A percentile compares a stretch with the other conserved stretches of the same genome.
These are phyloP conservation scores for Penicillium sp. DNA, from an alignment of 2,329 filamentous ascomycete genomes.

Conservation along the genomic window DNA sequence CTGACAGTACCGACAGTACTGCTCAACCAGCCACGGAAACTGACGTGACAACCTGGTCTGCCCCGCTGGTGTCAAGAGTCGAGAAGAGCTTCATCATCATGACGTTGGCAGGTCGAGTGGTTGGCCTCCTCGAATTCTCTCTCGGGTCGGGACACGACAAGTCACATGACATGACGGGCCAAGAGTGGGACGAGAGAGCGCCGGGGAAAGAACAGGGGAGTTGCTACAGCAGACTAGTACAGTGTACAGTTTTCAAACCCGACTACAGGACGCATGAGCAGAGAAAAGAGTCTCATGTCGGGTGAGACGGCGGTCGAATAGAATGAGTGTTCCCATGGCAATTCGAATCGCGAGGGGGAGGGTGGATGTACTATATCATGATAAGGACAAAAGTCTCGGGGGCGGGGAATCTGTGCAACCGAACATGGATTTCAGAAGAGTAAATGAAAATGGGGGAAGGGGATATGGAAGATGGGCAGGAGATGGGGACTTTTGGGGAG, in stretches of 20 bases:
- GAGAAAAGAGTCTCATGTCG: background rate
- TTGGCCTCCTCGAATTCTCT: too few relatives aligned
- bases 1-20: too few relatives aligned
- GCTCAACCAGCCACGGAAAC: background rate
- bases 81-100: slow-evolving; percentile 25
- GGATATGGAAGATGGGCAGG: background rate
- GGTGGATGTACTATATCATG: slow-evolving; percentile 22
- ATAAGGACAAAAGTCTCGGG: slow-evolving; percentile 13
- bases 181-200: too few relatives aligned
- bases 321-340: slow-evolving; percentile 6
- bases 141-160: too few relatives aligned
- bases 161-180: too few relatives aligned
- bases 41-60: slow-evolving; percentile 16
- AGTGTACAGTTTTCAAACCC: too few relatives aligned
- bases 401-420: slow-evolving; percentile 27
- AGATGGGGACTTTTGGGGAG: slow-evolving; percentile 19
- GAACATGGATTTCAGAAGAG: background rate
- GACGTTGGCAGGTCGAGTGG: slow-evolving; percentile 17
- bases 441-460: slow-evolving; percentile 15
- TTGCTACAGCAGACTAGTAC: too few relatives aligned
- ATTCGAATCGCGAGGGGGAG: slow-evolving; percentile 16
- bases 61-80: too few relatives aligned
- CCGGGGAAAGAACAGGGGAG: too few relatives aligned
- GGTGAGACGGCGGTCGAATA: background rate
- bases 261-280: too few relatives aligned